These are phyloP conservation scores for Blastomyces parvus DNA, from an alignment of 2,329 filamentous ascomycete genomes.

Conservation along the genomic window DNA sequence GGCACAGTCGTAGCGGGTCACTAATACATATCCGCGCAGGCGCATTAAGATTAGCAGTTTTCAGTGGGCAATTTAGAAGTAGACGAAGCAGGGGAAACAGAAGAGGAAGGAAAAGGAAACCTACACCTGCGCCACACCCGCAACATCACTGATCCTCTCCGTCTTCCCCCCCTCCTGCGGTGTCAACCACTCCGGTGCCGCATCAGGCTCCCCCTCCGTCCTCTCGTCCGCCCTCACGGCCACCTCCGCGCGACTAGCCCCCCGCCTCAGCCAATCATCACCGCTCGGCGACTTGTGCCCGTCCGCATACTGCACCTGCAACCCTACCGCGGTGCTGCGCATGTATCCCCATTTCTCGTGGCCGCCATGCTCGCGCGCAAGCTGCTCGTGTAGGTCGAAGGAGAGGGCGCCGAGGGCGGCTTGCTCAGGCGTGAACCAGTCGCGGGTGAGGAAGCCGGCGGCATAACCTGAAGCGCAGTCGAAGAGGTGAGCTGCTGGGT, in stretches of 20 bases:
- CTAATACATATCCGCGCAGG: conserved; percentile 27
- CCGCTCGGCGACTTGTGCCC: conserved; percentile 38
- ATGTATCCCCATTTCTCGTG: conserved; percentile 50
- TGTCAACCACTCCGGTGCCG: conserved; percentile 50
- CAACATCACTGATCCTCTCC: conserved; percentile 53
- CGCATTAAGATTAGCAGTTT: not conserved
- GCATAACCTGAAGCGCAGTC: conserved; percentile 64
- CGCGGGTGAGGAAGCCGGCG: conserved; percentile 61
- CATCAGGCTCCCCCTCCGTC: conserved; percentile 22
- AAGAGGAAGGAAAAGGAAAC: conserved; percentile 20
- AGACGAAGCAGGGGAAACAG: not conserved
- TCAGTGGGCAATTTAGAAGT: not conserved
- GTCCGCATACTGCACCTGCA: conserved; percentile 32
- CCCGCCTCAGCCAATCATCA: conserved; percentile 58
- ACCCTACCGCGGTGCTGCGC: conserved; percentile 51
- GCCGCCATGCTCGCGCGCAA: conserved; percentile 54
- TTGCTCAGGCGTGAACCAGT: conserved; percentile 58
- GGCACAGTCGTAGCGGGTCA: conserved; percentile 57
- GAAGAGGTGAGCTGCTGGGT: conserved; percentile 53
- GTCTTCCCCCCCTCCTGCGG: conserved; percentile 46
- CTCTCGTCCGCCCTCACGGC: conserved; percentile 34
- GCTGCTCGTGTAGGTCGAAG: conserved; percentile 56
- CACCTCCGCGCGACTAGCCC: conserved; percentile 51
- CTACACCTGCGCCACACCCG: conserved; percentile 56
- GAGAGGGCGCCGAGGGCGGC: conserved; percentile 55